These are phyloP conservation scores for Nakazawaea sp. DNA, from an alignment of 805 yeast genomes.

Conservation along the genomic window DNA sequence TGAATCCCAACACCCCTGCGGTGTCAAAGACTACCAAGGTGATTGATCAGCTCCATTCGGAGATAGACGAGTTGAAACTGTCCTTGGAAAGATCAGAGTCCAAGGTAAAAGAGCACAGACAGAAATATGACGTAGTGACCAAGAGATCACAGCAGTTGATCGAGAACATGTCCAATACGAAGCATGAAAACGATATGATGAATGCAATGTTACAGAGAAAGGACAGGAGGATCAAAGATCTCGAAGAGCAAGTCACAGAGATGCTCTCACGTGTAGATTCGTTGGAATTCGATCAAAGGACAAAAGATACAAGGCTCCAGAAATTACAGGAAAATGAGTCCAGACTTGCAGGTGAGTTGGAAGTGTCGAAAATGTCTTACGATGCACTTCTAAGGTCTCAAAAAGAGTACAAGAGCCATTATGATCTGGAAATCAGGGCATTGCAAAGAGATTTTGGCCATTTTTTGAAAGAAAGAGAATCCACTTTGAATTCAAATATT, in stretches of 20 bases:
- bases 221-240: slow-evolving; percentile 58
- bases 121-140: slow-evolving; percentile 40
- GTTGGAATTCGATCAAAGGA: slow-evolving; percentile 40
- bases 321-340: slow-evolving; percentile 40
- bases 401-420: slow-evolving; percentile 42
- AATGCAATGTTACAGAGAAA: slow-evolving; percentile 63
- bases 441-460: slow-evolving; percentile 29
- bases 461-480: slow-evolving; percentile 29
- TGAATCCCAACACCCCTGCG: not conserved
- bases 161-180: slow-evolving; percentile 62
- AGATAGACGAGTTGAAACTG: slow-evolving; percentile 21
- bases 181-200: slow-evolving; percentile 73
- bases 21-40: slow-evolving; percentile 20
- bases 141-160: slow-evolving; percentile 46
- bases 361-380: slow-evolving; percentile 50
- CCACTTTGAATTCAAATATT: slow-evolving; percentile 28
- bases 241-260: slow-evolving; percentile 52
- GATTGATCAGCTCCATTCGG: slow-evolving; percentile 22
- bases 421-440: slow-evolving; percentile 33
- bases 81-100: slow-evolving; percentile 17
- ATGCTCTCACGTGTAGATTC: slow-evolving; percentile 40
- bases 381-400: slow-evolving; percentile 49
- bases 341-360: slow-evolving; percentile 41
- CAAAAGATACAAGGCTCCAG: slow-evolving; percentile 41
- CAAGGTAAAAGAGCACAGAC: slow-evolving; percentile 39